These are phyloP conservation scores for Apiospora rasikravindrae DNA, from an alignment of 2,329 filamentous ascomycete species.

Conservation along the genomic window DNA sequence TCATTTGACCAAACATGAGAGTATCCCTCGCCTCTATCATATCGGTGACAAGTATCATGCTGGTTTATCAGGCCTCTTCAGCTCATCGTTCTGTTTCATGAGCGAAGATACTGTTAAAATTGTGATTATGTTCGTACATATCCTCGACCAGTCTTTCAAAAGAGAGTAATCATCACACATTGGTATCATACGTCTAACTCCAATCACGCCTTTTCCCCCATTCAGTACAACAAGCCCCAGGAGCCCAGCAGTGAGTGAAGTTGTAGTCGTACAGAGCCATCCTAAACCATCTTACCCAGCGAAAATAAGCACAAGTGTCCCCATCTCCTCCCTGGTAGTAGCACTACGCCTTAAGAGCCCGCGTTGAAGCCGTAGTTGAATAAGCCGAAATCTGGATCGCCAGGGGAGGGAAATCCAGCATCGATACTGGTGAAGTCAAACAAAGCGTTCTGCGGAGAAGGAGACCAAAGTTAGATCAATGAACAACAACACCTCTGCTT, in stretches of 20 bases:
- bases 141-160: neutral
- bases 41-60: too few species aligned
- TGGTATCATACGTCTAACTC: neutral
- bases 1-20: too few species aligned
- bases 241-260: neutral
- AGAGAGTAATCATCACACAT: neutral
- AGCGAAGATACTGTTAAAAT: too few species aligned
- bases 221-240: rapidly evolving
- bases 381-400: neutral
- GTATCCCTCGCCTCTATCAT: too few species aligned
- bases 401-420: neutral
- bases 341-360: neutral
- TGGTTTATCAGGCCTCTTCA: too few species aligned
- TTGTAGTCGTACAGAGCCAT: neutral
- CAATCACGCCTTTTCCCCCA: neutral
- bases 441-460: constrained; percentile 27
- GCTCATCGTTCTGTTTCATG: too few species aligned
- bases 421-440: constrained; percentile 33
- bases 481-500: too few species aligned
- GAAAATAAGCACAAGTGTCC: too few species aligned
- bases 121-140: too few species aligned
- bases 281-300: neutral
- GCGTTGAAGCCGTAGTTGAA: neutral
- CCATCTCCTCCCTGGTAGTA: too few species aligned
- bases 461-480: constrained; percentile 6